Conservation (phyloP, 768 basidiomycete genomes). For the Candolleomyces eurysporus region DNA sequence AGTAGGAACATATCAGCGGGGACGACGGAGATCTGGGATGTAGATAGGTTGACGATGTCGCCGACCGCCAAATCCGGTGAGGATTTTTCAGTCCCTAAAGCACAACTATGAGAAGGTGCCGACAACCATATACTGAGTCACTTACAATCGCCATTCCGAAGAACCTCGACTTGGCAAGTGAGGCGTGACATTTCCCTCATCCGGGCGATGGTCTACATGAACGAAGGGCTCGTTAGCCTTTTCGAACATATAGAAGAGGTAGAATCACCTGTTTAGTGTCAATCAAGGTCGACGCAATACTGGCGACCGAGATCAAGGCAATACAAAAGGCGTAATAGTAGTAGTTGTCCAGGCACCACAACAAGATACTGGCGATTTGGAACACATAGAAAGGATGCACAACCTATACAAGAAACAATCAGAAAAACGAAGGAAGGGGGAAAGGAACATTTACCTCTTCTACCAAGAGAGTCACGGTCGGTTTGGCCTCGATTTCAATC, state of each 20-base stretch:
- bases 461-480: conserved; percentile 69
- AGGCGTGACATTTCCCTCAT: conserved; percentile 98
- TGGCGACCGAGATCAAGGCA: conserved; percentile 82
- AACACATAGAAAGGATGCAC: conserved; percentile 99
- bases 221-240: not conserved
- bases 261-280: conserved; percentile 85
- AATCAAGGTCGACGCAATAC: conserved; percentile 80
- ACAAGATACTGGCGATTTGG: conserved; percentile 89
- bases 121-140: conserved; percentile 7
- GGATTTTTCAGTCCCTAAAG: conserved; percentile 64
- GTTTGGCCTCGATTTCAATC: conserved; percentile 90
- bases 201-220: conserved; percentile 72
- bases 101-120: not conserved
- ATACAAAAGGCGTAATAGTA: conserved; percentile 98
- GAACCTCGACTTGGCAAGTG: conserved; percentile 70
- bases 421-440: not conserved
- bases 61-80: conserved; percentile 87
- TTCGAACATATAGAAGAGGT: conserved; percentile 8
- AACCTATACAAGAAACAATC: conserved; percentile 41
- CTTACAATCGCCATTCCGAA: conserved; percentile 73
- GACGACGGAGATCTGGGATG: conserved; percentile 65
- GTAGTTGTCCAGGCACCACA: conserved; percentile 96
- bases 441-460: conserved; percentile 65
- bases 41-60: conserved; percentile 88
- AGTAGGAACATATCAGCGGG: conserved; percentile 92